Percentiles rank a stretch among this genome's conserved stretches.
Evolutionary conservation across 2,329 filamentous ascomycete species (phyloP).

Genomic region (Aspergillus ruber): DNA sequence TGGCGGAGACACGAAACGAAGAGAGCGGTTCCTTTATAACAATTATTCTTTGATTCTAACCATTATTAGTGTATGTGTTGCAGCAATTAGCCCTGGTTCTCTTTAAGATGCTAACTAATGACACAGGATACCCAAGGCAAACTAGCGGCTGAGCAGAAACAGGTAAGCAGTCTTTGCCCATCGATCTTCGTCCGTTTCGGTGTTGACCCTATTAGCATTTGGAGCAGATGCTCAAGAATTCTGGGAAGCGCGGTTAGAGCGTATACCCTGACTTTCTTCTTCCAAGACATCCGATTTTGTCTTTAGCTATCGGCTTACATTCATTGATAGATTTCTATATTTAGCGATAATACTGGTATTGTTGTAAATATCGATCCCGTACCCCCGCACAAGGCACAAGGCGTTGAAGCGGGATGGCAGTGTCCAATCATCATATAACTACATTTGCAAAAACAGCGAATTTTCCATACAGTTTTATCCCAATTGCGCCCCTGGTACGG

Average conservation of each 20-base stretch:
- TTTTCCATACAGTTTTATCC: too few species aligned
- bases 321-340: too few species aligned
- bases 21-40: constrained; percentile 84
- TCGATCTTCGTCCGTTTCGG: not conserved
- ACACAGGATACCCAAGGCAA: constrained; percentile 42
- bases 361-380: too few species aligned
- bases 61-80: constrained; percentile 62
- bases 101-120: constrained; percentile 7
- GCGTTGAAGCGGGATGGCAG: too few species aligned
- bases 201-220: constrained; percentile 29
- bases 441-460: too few species aligned
- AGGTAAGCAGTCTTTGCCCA: constrained; percentile 20
- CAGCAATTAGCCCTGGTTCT: not conserved
- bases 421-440: too few species aligned
- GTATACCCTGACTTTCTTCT: not conserved
- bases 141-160: constrained; percentile 62
- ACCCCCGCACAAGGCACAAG: too few species aligned
- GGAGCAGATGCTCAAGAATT: constrained; percentile 34
- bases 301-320: not conserved
- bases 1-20: constrained; percentile 67
- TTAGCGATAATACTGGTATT: too few species aligned
- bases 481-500: too few species aligned
- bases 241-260: constrained; percentile 22
- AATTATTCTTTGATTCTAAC: constrained; percentile 94
- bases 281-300: not conserved